Evolutionary conservation across 208 protist species (phyloP).

Genomic region (Kentomonas sorsogonicus): DNA sequence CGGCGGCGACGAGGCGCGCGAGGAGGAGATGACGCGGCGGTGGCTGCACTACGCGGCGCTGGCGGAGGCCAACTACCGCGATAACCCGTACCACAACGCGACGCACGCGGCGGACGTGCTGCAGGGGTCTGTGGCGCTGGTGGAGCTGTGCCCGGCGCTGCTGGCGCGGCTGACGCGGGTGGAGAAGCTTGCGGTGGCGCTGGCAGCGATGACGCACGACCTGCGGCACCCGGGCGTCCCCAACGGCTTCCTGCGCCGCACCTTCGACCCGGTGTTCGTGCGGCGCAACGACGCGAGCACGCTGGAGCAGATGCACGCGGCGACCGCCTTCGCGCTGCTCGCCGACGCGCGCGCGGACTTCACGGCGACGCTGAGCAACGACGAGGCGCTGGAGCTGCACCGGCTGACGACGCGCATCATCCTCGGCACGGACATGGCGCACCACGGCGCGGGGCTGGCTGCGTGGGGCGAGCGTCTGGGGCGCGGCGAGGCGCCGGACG

Average conservation of each 20-base stretch:
- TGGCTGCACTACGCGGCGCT: constrained; percentile 35
- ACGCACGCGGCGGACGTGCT: constrained; percentile 72
- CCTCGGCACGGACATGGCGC: constrained; percentile 56
- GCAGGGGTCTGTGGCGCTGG: constrained; percentile 52
- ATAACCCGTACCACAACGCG: constrained; percentile 76
- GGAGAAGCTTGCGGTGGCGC: constrained; percentile 56
- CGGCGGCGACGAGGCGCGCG: too few species aligned
- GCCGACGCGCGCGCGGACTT: constrained; percentile 45
- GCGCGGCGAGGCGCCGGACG: constrained; percentile 24
- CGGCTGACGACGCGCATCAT: constrained; percentile 44
- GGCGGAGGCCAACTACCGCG: constrained; percentile 66
- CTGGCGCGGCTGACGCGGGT: constrained; percentile 41
- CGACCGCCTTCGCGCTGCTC: constrained; percentile 59
- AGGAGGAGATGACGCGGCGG: constrained; percentile 18
- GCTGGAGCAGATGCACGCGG: constrained; percentile 77
- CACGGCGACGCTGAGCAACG: constrained; percentile 33
- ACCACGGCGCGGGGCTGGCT: constrained; percentile 31
- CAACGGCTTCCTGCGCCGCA: constrained; percentile 40
- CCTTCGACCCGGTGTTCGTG: constrained; percentile 54
- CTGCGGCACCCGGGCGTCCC: constrained; percentile 68
- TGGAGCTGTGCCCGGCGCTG: constrained; percentile 24
- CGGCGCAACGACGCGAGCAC: constrained; percentile 38
- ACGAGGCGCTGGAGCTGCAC: constrained; percentile 64
- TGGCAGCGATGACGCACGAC: constrained; percentile 66
- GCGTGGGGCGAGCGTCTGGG: constrained; percentile 17